Percentiles rank a stretch among this genome's conserved stretches.
These are phyloP conservation scores for Pistacia atlantica DNA, from an alignment of 345 rosid species.

Conservation along the genomic window DNA sequence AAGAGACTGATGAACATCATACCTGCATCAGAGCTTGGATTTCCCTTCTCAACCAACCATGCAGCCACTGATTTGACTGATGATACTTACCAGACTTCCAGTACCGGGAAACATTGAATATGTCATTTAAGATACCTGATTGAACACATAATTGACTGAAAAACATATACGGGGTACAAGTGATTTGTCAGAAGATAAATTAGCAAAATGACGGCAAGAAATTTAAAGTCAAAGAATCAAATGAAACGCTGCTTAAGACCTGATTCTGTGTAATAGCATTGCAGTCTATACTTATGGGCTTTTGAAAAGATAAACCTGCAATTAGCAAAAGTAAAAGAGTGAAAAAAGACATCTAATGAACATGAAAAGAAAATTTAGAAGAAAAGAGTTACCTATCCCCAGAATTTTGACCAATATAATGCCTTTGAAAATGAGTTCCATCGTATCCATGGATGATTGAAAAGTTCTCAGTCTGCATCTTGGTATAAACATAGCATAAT, in stretches of 20 bases:
- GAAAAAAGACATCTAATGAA: conserved; percentile 9
- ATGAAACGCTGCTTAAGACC: conserved; percentile 44
- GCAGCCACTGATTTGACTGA: conserved; percentile 64
- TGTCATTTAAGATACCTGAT: conserved; percentile 59
- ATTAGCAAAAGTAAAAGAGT: background rate
- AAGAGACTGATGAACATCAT: background rate
- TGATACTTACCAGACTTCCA: conserved; percentile 73
- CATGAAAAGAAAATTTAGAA: background rate
- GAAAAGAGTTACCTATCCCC: conserved; percentile 50
- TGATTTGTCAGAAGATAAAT: conserved; percentile 10
- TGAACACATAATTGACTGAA: conserved; percentile 29
- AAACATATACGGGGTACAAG: conserved; percentile 11
- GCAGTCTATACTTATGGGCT: conserved; percentile 74
- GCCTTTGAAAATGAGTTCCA: conserved; percentile 64
- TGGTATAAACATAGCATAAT: conserved; percentile 13
- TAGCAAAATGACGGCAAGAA: conserved; percentile 7
- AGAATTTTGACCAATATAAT: conserved; percentile 43
- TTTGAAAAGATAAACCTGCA: conserved; percentile 68
- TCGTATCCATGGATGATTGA: conserved; percentile 69
- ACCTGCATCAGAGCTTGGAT: conserved; percentile 89
- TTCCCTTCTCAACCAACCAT: conserved; percentile 79
- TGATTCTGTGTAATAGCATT: conserved; percentile 66
- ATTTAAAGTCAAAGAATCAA: conserved; percentile 18
- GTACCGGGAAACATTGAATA: conserved; percentile 49
- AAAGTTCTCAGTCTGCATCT: conserved; percentile 64